Percentiles rank a stretch among this genome's conserved stretches.
These are phyloP conservation scores for Yamadazyma sp. DNA, from an alignment of 1,139 yeast genomes.

Conservation along the genomic window DNA sequence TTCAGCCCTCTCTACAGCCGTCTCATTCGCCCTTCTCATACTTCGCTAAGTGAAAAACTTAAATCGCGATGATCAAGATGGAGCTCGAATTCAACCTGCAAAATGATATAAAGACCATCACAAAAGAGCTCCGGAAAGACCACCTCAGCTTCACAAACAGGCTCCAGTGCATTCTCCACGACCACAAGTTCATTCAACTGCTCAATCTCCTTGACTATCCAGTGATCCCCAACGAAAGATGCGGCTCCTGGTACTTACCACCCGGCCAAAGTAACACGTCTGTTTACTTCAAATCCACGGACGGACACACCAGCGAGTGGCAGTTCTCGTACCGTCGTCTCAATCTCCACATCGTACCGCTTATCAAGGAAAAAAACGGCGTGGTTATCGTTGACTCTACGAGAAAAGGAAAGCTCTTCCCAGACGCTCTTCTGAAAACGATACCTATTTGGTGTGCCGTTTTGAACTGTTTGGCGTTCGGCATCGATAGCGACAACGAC, in stretches of 20 bases:
- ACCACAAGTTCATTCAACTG: slow-evolving; percentile 37
- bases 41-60: no score
- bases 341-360: slow-evolving; percentile 65
- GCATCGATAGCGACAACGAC: slow-evolving; percentile 15
- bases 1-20: no score
- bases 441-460: slow-evolving; percentile 93
- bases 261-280: slow-evolving; percentile 41
- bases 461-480: slow-evolving; percentile 53
- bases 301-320: slow-evolving; percentile 86
- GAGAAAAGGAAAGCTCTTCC: slow-evolving; percentile 77
- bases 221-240: slow-evolving; percentile 73
- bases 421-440: slow-evolving; percentile 85
- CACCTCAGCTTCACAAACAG: slow-evolving; percentile 60
- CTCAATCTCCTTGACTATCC: slow-evolving; percentile 28
- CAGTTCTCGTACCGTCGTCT: slow-evolving; percentile 69
- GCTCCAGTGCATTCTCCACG: slow-evolving; percentile 67
- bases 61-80: not conserved
- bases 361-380: slow-evolving; percentile 44
- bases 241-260: slow-evolving; percentile 83
- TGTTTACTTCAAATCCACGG: slow-evolving; percentile 85
- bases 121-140: slow-evolving; percentile 49
- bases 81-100: slow-evolving; percentile 5
- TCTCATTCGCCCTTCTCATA: no score
- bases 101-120: slow-evolving; percentile 24
- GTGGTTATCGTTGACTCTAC: slow-evolving; percentile 79